Conservation (phyloP, 495 filamentous ascomycete genomes). For the Hypoxylon intermedium region DNA sequence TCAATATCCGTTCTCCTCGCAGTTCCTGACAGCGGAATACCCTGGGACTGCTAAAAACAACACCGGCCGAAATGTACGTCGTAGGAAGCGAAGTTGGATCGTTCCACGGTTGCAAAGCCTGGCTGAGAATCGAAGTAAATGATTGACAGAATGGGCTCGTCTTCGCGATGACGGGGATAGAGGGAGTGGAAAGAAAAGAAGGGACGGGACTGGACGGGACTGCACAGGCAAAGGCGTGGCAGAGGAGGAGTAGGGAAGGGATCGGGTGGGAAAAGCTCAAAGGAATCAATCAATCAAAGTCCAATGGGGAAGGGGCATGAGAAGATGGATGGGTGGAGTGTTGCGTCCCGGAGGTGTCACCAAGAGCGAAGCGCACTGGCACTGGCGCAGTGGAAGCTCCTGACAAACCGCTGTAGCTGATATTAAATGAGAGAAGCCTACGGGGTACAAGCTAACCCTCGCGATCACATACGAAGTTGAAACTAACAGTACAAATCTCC, state of each 20-base stretch:
- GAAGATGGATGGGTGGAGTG: slow-evolving; percentile 34
- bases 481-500: background rate
- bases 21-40: slow-evolving; percentile 38
- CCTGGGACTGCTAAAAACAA: slow-evolving; percentile 19
- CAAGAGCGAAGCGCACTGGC: too few species aligned
- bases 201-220: too few species aligned
- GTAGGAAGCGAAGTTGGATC: slow-evolving; percentile 43
- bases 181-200: slow-evolving; percentile 26
- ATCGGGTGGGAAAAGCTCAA: slow-evolving; percentile 33
- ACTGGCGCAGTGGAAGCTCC: slow-evolving; percentile 28
- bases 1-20: slow-evolving; percentile 26
- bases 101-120: slow-evolving; percentile 40
- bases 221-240: slow-evolving; percentile 15
- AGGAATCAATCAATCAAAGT: slow-evolving; percentile 41
- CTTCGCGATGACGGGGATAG: slow-evolving; percentile 33
- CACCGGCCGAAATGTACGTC: slow-evolving; percentile 36
- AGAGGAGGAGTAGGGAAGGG: slow-evolving; percentile 42
- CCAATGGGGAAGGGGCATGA: slow-evolving; percentile 28
- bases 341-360: slow-evolving; percentile 26
- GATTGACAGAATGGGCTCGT: slow-evolving; percentile 47
- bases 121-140: slow-evolving; percentile 41
- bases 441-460: slow-evolving; percentile 1
- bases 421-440: background rate
- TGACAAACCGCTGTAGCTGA: slow-evolving; percentile 38
- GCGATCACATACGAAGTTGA: background rate